Percentiles rank a stretch among this genome's conserved stretches.
Evolutionary conservation across 352 stramenopile genomes (phyloP).

Genomic region (Phytophthora capsici): DNA sequence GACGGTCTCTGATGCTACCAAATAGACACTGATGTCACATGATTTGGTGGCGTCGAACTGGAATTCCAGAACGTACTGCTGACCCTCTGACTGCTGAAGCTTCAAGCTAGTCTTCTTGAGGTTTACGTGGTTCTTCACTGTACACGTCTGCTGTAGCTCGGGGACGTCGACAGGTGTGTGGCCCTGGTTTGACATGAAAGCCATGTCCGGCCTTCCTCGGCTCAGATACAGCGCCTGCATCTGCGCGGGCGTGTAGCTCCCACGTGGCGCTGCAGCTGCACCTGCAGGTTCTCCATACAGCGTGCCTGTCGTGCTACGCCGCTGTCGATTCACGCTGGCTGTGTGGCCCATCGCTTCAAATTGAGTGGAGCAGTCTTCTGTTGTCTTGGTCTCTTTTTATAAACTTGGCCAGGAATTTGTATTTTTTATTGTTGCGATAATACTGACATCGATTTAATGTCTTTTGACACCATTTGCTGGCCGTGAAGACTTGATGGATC

Average conservation of each 20-base stretch:
- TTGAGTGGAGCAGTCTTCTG: not conserved
- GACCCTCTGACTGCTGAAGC: constrained; percentile 37
- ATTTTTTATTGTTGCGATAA: not conserved
- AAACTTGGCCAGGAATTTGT: constrained; percentile 1
- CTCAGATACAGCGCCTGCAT: constrained; percentile 87
- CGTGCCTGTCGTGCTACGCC: constrained; percentile 39
- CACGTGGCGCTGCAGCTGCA: constrained; percentile 41
- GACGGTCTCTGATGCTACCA: constrained; percentile 72
- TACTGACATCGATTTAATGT: constrained; percentile 40
- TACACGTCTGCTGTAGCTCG: constrained; percentile 86
- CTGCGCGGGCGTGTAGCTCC: constrained; percentile 80
- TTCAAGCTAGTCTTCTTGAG: constrained; percentile 83
- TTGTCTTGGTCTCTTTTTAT: constrained; percentile 25
- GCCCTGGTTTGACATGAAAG: constrained; percentile 83
- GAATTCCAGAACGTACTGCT: constrained; percentile 64
- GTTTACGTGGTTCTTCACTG: constrained; percentile 87
- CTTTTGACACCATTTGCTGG: constrained; percentile 61
- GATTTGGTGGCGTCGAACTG: constrained; percentile 82
- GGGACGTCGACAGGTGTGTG: constrained; percentile 58
- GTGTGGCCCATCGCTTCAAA: constrained; percentile 68
- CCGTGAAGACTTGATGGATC: constrained; percentile 71
- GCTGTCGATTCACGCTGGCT: constrained; percentile 66
- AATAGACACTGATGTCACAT: constrained; percentile 67
- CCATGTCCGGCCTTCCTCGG: constrained; percentile 79
- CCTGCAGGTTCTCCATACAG: constrained; percentile 74